Evolutionary conservation across 495 filamentous ascomycete species (phyloP).

Genomic region (Lepidopterella palustris): DNA sequence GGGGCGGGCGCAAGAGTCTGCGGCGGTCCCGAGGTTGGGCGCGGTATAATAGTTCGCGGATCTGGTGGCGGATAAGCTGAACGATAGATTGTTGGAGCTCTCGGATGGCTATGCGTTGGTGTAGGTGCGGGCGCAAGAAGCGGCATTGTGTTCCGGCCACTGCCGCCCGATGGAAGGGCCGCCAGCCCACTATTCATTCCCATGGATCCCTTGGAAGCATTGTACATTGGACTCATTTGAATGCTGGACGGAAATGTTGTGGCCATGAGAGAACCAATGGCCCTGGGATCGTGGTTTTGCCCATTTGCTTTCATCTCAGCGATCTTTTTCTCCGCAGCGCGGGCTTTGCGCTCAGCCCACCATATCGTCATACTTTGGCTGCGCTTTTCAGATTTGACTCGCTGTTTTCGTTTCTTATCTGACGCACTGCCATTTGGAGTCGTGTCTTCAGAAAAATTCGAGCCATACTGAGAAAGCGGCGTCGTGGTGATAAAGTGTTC

Average conservation of each 20-base stretch:
- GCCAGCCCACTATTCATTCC: background rate
- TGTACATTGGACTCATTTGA: background rate
- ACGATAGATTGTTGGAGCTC: background rate
- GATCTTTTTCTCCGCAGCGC: conserved; percentile 11
- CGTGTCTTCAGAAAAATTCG: conserved; percentile 8
- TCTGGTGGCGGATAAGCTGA: background rate
- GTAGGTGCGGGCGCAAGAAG: background rate
- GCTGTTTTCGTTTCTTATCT: conserved; percentile 17
- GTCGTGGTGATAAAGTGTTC: conserved; percentile 24
- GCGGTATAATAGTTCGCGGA: background rate
- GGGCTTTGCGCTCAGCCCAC: conserved; percentile 36
- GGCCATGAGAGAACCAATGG: background rate
- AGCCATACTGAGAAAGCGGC: conserved; percentile 17
- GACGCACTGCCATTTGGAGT: conserved; percentile 6
- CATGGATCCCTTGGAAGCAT: background rate
- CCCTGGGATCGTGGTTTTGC: background rate
- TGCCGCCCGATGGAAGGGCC: background rate
- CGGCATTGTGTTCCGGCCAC: background rate
- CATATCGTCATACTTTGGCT: conserved; percentile 34
- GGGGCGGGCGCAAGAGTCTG: background rate
- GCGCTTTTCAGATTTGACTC: conserved; percentile 35
- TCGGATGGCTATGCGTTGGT: background rate
- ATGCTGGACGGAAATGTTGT: background rate
- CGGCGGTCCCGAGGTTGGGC: background rate
- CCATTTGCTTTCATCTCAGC: conserved; percentile 11